A percentile compares a stretch with the other conserved stretches of the same genome.
These are phyloP conservation scores for Aureobasidium sp. DNA, from an alignment of 2,329 filamentous ascomycete species.

Conservation along the genomic window DNA sequence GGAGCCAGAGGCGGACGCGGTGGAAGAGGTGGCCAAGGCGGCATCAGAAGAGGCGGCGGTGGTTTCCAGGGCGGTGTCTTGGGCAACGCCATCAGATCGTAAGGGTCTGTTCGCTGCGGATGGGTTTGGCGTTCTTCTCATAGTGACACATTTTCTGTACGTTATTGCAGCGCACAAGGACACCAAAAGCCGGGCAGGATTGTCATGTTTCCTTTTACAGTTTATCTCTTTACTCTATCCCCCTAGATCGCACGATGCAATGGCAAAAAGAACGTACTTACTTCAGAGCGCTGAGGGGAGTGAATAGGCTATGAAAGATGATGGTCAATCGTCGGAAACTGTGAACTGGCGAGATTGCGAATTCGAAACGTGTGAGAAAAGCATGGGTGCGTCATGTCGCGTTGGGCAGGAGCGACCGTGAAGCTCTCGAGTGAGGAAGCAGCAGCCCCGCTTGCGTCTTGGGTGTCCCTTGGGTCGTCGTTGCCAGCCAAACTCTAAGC, in stretches of 20 bases:
- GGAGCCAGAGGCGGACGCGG: slow-evolving; percentile 51
- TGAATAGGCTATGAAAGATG: no score
- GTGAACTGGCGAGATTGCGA: no score
- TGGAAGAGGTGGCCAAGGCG: slow-evolving; percentile 47
- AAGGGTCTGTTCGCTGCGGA: slow-evolving; percentile 19
- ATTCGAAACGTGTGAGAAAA: no score
- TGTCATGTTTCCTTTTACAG: slow-evolving; percentile 6
- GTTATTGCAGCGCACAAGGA: slow-evolving; percentile 2
- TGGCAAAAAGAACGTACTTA: slow-evolving; percentile 13
- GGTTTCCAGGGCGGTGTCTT: slow-evolving; percentile 78
- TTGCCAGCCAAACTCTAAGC: background rate
- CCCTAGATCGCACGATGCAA: slow-evolving; percentile 13
- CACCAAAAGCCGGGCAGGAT: slow-evolving; percentile 9
- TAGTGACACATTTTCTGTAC: slow-evolving; percentile 10
- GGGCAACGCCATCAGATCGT: slow-evolving; percentile 50
- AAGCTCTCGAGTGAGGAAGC: background rate
- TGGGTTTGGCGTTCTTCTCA: slow-evolving; percentile 13
- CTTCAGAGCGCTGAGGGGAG: background rate
- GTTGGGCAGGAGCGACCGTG: background rate
- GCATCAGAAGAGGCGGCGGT: slow-evolving; percentile 67
- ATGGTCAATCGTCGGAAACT: no score
- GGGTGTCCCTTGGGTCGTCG: background rate
- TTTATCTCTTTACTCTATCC: slow-evolving; percentile 3
- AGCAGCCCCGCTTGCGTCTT: background rate
- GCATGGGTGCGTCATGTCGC: background rate